A percentile compares a stretch with the other conserved stretches of the same genome.
Conservation (phyloP, 2,329 filamentous ascomycete species). For the Clarireedia paspali region DNA sequence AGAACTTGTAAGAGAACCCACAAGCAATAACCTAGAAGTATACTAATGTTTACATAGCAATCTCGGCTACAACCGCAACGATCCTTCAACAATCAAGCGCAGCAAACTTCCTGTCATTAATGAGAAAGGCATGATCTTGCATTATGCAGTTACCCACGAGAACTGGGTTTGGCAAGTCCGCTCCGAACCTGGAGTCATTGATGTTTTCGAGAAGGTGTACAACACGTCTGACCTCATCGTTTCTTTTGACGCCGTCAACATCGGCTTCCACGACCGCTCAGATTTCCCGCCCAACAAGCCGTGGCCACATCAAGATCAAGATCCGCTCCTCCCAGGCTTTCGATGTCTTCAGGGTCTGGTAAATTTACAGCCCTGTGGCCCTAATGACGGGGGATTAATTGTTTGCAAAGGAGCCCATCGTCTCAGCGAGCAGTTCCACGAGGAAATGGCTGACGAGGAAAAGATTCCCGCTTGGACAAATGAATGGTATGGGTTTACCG, state of each 20-base stretch:
- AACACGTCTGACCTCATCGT: conserved; percentile 36
- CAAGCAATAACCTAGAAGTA: no score
- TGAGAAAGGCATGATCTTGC: no score
- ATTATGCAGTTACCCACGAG: conserved; percentile 26
- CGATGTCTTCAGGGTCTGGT: conserved; percentile 38
- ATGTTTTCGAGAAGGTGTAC: conserved; percentile 34
- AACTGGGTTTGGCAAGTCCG: conserved; percentile 34
- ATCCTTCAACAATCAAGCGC: no score
- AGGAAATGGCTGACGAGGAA: background rate
- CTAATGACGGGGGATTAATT: conserved; percentile 30
- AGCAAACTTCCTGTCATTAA: no score
- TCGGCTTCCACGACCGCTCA: conserved; percentile 20
- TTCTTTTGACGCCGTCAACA: conserved; percentile 39
- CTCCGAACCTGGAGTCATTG: conserved; percentile 32
- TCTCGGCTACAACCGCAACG: no score
- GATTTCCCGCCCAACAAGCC: conserved; percentile 18
- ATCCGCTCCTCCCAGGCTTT: conserved; percentile 33
- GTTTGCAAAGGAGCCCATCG: conserved; percentile 27
- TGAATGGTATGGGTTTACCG: conserved; percentile 27
- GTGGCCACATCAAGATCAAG: conserved; percentile 36
- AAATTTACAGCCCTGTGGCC: conserved; percentile 30
- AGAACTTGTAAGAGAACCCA: no score
- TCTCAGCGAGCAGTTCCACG: conserved; percentile 27
- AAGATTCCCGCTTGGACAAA: no score
- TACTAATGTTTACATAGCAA: no score